A percentile compares a stretch with the other conserved stretches of the same genome.
Conservation (phyloP, 257 asterid species). For the Mentha longifolia region DNA sequence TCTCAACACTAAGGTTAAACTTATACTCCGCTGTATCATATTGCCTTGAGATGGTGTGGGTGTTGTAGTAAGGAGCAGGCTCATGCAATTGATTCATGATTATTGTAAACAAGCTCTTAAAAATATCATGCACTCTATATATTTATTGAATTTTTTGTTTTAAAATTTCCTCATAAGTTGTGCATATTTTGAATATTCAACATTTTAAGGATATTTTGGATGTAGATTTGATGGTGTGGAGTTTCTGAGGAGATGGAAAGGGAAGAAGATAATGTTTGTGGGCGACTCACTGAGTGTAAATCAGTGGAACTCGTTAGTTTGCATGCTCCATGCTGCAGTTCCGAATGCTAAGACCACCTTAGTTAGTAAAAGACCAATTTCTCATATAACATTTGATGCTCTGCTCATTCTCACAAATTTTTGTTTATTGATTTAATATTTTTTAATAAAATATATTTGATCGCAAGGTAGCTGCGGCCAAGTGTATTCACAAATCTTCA, state of each 20-base stretch:
- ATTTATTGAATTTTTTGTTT: too few species aligned
- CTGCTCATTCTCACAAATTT: not conserved
- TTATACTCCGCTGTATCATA: too few species aligned
- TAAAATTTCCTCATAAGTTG: too few species aligned
- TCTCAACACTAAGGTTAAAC: too few species aligned
- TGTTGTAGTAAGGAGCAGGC: too few species aligned
- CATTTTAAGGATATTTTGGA: too few species aligned
- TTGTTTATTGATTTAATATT: conserved; percentile 29
- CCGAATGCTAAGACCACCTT: not conserved
- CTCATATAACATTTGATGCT: not conserved
- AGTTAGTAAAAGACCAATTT: not conserved
- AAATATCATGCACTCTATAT: too few species aligned
- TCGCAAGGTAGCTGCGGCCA: conserved; percentile 25
- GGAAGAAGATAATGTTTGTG: not conserved
- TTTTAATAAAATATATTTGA: conserved; percentile 25
- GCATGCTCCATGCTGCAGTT: not conserved
- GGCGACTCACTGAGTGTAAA: not conserved
- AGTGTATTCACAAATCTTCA: conserved; percentile 39
- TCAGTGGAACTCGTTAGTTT: not conserved
- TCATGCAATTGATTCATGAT: too few species aligned
- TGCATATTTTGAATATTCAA: too few species aligned
- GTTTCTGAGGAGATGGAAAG: not conserved
- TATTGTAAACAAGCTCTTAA: too few species aligned
- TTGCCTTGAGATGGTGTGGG: too few species aligned
- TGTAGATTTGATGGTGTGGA: not conserved